phyloP scores from a whole-genome alignment of 1,284 basidiomycete genomes.

The Mycena citricolor region DNA sequence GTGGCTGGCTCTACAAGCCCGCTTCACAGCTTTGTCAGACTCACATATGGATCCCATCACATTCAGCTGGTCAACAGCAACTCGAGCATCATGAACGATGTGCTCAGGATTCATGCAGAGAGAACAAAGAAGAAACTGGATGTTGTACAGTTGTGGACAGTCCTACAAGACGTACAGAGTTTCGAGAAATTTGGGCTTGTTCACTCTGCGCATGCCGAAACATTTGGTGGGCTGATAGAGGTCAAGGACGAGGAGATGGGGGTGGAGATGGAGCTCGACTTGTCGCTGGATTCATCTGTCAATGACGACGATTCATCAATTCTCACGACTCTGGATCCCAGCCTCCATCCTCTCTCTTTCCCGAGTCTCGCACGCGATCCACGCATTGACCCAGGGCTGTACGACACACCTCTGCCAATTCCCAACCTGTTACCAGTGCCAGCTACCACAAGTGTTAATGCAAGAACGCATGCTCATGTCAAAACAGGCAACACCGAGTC shows the following conservation, averaged over 20 bases:
- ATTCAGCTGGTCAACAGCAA: not conserved
- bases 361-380: too few species aligned
- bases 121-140: not conserved
- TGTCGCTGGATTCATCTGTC: not conserved
- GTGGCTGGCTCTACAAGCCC: too few species aligned
- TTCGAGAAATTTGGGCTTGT: conserved; percentile 1
- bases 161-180: not conserved
- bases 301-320: not conserved
- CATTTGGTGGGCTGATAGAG: not conserved
- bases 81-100: not conserved
- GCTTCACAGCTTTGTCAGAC: not conserved
- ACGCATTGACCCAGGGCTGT: too few species aligned
- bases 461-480: too few species aligned
- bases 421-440: too few species aligned
- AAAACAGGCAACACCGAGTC: too few species aligned
- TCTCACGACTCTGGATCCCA: too few species aligned
- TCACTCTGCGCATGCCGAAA: not conserved
- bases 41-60: conserved; percentile 4
- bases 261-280: not conserved
- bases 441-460: too few species aligned
- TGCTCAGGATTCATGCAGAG: not conserved
- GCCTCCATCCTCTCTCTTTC: too few species aligned
- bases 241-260: conserved; percentile 1
- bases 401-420: too few species aligned
- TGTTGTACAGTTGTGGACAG: not conserved